Percentiles rank a stretch among this genome's conserved stretches.
Conservation (phyloP, 2,329 filamentous ascomycete genomes). For the Fusarium sp. region DNA sequence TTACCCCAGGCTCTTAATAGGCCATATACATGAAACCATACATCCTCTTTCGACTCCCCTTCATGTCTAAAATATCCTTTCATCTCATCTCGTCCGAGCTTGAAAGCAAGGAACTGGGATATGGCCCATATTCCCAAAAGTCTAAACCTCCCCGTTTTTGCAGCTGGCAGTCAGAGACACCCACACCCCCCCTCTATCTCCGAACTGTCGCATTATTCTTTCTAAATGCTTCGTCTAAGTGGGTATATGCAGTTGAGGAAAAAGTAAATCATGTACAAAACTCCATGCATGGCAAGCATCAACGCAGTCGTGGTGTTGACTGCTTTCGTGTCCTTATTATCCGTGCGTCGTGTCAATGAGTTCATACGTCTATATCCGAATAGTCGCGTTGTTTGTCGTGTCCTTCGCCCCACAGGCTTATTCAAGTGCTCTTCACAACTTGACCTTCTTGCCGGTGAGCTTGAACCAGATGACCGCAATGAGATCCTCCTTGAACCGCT, state of each 20-base stretch:
- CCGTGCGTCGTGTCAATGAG: slow-evolving; percentile 29
- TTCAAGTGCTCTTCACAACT: slow-evolving; percentile 58
- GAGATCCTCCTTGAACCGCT: slow-evolving; percentile 77
- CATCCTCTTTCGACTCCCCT: slow-evolving; percentile 16
- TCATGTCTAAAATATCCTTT: slow-evolving; percentile 31
- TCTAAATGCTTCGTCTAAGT: slow-evolving; percentile 44
- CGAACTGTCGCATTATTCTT: slow-evolving; percentile 17
- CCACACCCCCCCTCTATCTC: slow-evolving; percentile 5
- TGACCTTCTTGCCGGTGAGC: slow-evolving; percentile 71
- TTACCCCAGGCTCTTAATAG: slow-evolving; percentile 6
- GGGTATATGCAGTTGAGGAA: slow-evolving; percentile 41
- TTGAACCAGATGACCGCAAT: slow-evolving; percentile 73
- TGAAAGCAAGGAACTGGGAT: slow-evolving; percentile 6
- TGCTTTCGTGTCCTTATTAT: slow-evolving; percentile 30
- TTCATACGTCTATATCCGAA: slow-evolving; percentile 24
- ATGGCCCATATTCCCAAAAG: not conserved
- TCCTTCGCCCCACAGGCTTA: slow-evolving; percentile 6
- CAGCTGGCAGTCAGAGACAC: not conserved
- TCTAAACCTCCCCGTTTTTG: slow-evolving; percentile 13
- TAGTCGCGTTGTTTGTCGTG: slow-evolving; percentile 4
- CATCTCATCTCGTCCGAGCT: slow-evolving; percentile 18
- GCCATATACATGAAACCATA: slow-evolving; percentile 33
- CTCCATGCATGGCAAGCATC: slow-evolving; percentile 33
- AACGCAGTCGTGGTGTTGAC: slow-evolving; percentile 12
- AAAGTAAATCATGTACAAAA: slow-evolving; percentile 41